These are phyloP conservation scores for Miscanthus lutarioriparius DNA, from an alignment of 176 grass and related monocot species.

Conservation along the genomic window DNA sequence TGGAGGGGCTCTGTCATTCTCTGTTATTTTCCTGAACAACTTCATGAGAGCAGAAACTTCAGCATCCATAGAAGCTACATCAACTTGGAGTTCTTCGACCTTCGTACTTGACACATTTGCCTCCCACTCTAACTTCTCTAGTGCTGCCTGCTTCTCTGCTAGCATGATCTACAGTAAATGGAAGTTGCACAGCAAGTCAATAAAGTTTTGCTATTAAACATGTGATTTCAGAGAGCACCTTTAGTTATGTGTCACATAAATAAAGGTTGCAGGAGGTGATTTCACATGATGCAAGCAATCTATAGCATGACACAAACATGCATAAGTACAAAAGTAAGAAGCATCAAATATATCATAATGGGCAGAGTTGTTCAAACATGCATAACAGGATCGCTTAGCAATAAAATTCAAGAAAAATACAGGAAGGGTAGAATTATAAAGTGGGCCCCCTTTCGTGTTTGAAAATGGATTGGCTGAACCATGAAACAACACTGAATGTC, in stretches of 20 bases:
- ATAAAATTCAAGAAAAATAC: background rate
- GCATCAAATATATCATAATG: background rate
- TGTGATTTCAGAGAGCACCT: constrained; percentile 1
- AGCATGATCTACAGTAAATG: constrained; percentile 63
- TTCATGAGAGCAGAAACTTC: constrained; percentile 83
- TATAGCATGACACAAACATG: background rate
- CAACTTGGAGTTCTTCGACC: constrained; percentile 77
- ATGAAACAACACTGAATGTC: constrained; percentile 15
- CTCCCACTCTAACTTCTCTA: constrained; percentile 93
- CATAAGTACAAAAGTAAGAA: background rate
- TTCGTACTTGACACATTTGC: constrained; percentile 72
- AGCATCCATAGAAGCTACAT: constrained; percentile 80
- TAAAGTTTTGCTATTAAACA: background rate
- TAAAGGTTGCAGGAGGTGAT: background rate
- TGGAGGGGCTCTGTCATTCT: constrained; percentile 42
- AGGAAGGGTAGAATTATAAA: background rate
- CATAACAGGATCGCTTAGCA: background rate
- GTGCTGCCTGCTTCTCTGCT: constrained; percentile 88
- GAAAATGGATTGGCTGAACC: background rate
- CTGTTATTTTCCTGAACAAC: constrained; percentile 69
- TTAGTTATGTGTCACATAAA: background rate
- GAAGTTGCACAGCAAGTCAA: background rate
- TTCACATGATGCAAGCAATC: background rate
- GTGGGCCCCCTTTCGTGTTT: background rate
- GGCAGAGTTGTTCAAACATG: background rate